Conservation (phyloP, 192 early-diverging fungal genomes). For the Endogone sp. region DNA sequence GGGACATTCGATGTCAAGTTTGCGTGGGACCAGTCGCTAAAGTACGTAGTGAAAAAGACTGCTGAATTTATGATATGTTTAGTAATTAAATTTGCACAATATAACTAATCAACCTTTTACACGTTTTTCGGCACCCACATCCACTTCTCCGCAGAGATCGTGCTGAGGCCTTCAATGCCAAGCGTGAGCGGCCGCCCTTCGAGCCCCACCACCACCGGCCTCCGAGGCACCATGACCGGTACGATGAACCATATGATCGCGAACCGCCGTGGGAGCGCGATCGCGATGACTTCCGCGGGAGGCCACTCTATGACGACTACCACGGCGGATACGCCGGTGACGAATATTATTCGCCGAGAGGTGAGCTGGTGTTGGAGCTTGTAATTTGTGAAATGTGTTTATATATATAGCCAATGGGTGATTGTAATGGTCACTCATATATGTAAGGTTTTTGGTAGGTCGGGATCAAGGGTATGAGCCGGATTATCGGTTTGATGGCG, state of each 20-base stretch:
- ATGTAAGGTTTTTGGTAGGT: background rate
- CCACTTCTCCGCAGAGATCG: background rate
- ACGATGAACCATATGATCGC: background rate
- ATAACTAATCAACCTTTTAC: too few species aligned
- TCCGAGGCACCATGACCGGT: background rate
- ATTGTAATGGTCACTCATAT: background rate
- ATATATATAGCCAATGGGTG: background rate
- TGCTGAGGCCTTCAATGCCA: background rate
- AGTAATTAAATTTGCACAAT: too few species aligned
- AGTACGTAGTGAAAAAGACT: slow-evolving; percentile 23
- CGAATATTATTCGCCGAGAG: background rate
- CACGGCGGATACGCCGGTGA: background rate
- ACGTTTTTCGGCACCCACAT: background rate
- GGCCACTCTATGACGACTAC: background rate
- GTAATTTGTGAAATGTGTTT: background rate
- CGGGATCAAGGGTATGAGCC: background rate
- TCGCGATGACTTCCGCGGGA: background rate
- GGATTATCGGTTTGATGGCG: background rate
- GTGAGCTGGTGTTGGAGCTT: background rate
- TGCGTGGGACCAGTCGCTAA: slow-evolving; percentile 38
- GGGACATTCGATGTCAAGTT: slow-evolving; percentile 34
- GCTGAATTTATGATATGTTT: background rate
- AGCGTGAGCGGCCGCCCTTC: background rate
- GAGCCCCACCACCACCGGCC: background rate
- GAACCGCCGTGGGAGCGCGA: background rate